Base-by-base conservation (phyloP, 1,284 basidiomycete species). In the Anthracocystis setariae region DNA sequence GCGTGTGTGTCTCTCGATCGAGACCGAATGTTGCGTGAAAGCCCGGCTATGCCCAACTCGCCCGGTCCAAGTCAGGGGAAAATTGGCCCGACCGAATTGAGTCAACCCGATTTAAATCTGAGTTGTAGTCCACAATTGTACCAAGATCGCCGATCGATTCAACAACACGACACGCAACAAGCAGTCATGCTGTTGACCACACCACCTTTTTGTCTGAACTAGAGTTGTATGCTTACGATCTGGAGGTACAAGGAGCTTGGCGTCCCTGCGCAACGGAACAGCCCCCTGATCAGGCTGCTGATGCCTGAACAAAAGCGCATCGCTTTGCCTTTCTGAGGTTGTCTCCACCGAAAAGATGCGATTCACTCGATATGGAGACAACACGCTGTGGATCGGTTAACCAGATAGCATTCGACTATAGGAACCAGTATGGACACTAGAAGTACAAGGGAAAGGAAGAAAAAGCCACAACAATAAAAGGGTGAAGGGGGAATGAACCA, bases 391-490 rank as follows among this genome's bases (percentile, higher is more conserved):
- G 5, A 29, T 53, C n/a, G 54, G 60, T 65, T 49, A 43, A 58
- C 58, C 68, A 50, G 46, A 66, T 66, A 62, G 58, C 32, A 62
- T 63, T 62, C 35, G 51, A 59, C 57, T 56, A 60, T 45, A 50
- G 55, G 69, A 60, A 73, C 60, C 60, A 55, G 27, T 53, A 64
- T 54, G 38, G 56, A 57, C 50, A 52, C 66, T 67, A 73, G 65
- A 68, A 68, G 65, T 61, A 68, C 65, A 61, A 62, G 39, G 54
- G 38, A 50, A 46, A 56, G 44, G 39, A 64, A 52, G 51, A 47
- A 57, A 56, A 61, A 32, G 47, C 61, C 67, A 71, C 68, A 45
- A 63, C 59, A 59, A 55, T 59, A 60, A 62, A 61, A 38, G 33
- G 35, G 35, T 29, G n/a, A 37, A 9, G 35, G 56, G 50, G 39